Conservation (phyloP, 345 rosid genomes). For the Lumnitzera racemosa region DNA sequence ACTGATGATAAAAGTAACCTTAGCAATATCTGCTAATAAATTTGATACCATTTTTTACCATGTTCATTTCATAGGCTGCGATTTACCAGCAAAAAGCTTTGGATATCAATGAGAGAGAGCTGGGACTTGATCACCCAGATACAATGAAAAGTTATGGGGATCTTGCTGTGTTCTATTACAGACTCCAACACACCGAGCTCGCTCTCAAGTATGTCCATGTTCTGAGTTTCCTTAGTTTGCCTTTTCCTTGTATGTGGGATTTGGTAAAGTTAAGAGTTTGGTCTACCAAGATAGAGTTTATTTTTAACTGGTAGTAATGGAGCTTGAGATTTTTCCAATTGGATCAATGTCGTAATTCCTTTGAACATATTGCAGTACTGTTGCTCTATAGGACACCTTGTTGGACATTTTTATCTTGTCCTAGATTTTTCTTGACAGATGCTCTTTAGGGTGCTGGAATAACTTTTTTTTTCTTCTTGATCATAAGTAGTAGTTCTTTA, state of each 20-base stretch:
- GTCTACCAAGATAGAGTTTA: not conserved
- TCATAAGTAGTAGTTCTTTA: too few relatives aligned
- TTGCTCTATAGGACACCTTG: too few relatives aligned
- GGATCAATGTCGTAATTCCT: too few relatives aligned
- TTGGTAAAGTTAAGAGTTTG: too few relatives aligned
- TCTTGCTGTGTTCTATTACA: slow-evolving; percentile 98
- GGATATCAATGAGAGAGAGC: slow-evolving; percentile 99
- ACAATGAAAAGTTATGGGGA: slow-evolving; percentile 99
- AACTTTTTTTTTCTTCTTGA: too few relatives aligned
- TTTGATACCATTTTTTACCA: not conserved
- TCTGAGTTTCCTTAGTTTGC: not conserved
- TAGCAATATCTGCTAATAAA: too few relatives aligned
- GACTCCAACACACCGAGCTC: slow-evolving; percentile 96
- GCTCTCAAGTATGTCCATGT: slow-evolving; percentile 76
- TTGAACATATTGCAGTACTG: too few relatives aligned
- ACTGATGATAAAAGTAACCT: too few relatives aligned
- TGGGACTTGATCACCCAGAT: slow-evolving; percentile 98
- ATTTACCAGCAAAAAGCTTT: slow-evolving; percentile 97
- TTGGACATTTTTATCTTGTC: too few relatives aligned
- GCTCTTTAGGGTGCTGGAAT: too few relatives aligned
- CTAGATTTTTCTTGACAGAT: too few relatives aligned
- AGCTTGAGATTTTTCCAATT: slow-evolving; percentile 1
- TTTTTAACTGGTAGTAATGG: not conserved
- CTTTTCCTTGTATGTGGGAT: not conserved
- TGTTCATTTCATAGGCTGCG: slow-evolving; percentile 58